Evolutionary conservation across 2,329 filamentous ascomycete species (phyloP).

Genomic region (Cadophora sp.): DNA sequence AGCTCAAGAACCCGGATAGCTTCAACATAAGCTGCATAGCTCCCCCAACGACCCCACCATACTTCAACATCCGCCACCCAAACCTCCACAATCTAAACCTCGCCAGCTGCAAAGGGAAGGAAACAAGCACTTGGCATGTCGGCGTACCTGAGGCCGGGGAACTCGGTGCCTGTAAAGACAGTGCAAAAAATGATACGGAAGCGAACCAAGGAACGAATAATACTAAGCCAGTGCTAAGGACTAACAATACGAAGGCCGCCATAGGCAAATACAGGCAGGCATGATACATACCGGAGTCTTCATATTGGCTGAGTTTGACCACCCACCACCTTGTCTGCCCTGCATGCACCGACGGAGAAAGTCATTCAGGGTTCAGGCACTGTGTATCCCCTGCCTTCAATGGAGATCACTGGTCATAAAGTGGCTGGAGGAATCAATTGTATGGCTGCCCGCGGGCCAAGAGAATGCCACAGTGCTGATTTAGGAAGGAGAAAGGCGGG

Average conservation of each 20-base stretch:
- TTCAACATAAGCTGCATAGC: neutral
- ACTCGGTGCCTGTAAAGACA: neutral
- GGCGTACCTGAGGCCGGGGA: conserved; percentile 6
- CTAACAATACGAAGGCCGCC: neutral
- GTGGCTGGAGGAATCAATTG: neutral
- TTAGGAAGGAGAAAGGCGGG: conserved; percentile 5
- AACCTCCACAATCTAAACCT: neutral
- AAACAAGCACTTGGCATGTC: conserved; percentile 7
- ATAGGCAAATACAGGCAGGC: neutral
- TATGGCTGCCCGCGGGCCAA: neutral
- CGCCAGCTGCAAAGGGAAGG: conserved; percentile 12
- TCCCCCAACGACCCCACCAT: neutral
- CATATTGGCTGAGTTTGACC: neutral
- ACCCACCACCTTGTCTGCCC: neutral
- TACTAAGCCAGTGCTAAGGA: neutral
- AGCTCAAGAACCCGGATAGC: neutral
- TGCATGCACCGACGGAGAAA: neutral
- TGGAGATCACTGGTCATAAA: neutral
- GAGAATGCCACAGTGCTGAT: neutral
- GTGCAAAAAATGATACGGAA: neutral
- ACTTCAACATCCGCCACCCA: neutral
- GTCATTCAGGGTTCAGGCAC: neutral
- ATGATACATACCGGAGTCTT: neutral
- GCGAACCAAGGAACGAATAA: neutral
- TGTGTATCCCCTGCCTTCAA: neutral